Percentiles rank a stretch among this genome's conserved stretches.
Evolutionary conservation across 495 filamentous ascomycete genomes (phyloP).

Genomic region (Pyrenula aspistea): DNA sequence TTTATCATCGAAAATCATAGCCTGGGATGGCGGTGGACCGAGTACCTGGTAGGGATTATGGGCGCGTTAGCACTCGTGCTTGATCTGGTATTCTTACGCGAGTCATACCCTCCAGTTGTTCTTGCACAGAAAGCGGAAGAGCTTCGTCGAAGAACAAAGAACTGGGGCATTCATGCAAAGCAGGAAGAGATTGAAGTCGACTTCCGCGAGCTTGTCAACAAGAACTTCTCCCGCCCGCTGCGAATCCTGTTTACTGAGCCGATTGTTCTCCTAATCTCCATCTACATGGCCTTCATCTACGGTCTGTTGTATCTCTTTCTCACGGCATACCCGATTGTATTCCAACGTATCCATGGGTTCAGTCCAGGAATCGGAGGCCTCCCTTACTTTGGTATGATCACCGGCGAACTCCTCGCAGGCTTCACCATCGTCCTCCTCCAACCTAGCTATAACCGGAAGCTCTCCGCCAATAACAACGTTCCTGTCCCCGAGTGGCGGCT

Average conservation of each 20-base stretch:
- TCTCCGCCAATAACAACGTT: constrained; percentile 58
- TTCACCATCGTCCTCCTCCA: constrained; percentile 51
- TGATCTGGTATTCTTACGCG: constrained; percentile 59
- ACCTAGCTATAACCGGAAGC: constrained; percentile 50
- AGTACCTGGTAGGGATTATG: constrained; percentile 63
- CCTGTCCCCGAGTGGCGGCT: constrained; percentile 81
- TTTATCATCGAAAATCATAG: constrained; percentile 59
- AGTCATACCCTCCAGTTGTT: constrained; percentile 77
- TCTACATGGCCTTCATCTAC: constrained; percentile 79
- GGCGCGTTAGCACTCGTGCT: constrained; percentile 60
- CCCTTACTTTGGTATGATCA: constrained; percentile 71
- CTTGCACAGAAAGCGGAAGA: constrained; percentile 66
- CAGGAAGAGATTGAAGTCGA: constrained; percentile 89
- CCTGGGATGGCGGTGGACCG: constrained; percentile 80
- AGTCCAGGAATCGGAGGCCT: constrained; percentile 56
- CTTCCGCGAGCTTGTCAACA: constrained; percentile 60
- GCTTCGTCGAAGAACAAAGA: constrained; percentile 68
- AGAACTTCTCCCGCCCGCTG: constrained; percentile 76
- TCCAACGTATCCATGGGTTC: constrained; percentile 58
- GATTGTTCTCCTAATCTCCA: constrained; percentile 58
- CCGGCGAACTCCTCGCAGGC: constrained; percentile 59
- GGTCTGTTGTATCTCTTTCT: constrained; percentile 74
- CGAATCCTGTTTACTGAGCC: constrained; percentile 71
- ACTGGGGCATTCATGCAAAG: constrained; percentile 91
- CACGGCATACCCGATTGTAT: constrained; percentile 71